These are phyloP conservation scores for Eucalyptus lansdowneana DNA, from an alignment of 345 rosid genomes.

Conservation along the genomic window DNA sequence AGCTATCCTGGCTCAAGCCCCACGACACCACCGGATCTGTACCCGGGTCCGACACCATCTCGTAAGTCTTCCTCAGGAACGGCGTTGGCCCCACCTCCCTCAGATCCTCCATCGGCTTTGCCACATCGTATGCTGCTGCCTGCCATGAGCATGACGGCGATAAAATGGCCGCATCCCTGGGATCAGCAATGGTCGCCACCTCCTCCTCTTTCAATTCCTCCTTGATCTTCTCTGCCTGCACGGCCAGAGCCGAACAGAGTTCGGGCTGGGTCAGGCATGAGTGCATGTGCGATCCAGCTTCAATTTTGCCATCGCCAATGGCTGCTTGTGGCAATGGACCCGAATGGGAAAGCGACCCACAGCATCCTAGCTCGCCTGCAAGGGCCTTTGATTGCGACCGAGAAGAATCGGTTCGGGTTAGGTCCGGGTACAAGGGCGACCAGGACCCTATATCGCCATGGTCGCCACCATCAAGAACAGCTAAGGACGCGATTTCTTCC, in stretches of 20 bases:
- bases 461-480: not conserved
- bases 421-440: not conserved
- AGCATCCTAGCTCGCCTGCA: not conserved
- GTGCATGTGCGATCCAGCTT: not conserved
- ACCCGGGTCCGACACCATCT: not conserved
- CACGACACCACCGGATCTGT: slow-evolving; percentile 9
- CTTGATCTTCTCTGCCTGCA: not conserved
- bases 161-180: not conserved
- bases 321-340: not conserved
- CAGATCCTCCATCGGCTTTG: slow-evolving; percentile 43
- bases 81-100: slow-evolving; percentile 42
- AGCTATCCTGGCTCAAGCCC: slow-evolving; percentile 28
- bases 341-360: not conserved
- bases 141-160: not conserved
- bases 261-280: not conserved
- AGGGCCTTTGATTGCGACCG: not conserved
- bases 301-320: not conserved
- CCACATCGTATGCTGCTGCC: not conserved
- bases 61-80: slow-evolving; percentile 37
- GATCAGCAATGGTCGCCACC: not conserved
- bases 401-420: not conserved
- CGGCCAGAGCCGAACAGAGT: not conserved
- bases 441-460: not conserved
- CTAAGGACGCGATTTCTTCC: not conserved
- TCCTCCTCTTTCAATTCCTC: not conserved